Conservation (phyloP, 2,329 filamentous ascomycete genomes). For the Zymoseptoria ardabiliae region DNA sequence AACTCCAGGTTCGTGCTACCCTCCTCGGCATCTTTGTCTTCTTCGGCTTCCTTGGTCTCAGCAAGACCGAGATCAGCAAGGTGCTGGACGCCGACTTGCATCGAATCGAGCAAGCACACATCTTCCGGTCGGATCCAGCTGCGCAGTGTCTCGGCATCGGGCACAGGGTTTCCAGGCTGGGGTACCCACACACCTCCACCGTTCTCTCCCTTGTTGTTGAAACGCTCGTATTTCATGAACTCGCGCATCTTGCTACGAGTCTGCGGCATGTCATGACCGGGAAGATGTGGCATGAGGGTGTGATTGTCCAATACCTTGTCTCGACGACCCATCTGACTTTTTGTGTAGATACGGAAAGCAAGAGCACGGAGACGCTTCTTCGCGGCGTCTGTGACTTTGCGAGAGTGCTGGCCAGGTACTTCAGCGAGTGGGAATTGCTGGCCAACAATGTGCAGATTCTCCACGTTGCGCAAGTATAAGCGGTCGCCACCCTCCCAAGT, state of each 20-base stretch:
- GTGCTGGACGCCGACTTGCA: conserved; percentile 91
- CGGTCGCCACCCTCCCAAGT: conserved; percentile 70
- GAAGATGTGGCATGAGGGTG: conserved; percentile 62
- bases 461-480: conserved; percentile 82
- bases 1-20: conserved; percentile 73
- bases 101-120: conserved; percentile 86
- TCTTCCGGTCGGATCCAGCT: conserved; percentile 92
- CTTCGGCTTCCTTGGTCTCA: conserved; percentile 52
- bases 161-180: conserved; percentile 62
- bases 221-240: conserved; percentile 85
- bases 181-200: conserved; percentile 71
- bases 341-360: conserved; percentile 78
- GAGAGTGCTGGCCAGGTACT: conserved; percentile 84
- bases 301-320: conserved; percentile 68
- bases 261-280: conserved; percentile 87
- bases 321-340: conserved; percentile 62
- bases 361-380: conserved; percentile 98
- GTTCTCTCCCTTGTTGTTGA: conserved; percentile 58
- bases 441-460: conserved; percentile 83
- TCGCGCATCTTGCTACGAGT: conserved; percentile 96
- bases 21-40: conserved; percentile 54
- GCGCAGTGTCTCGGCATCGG: conserved; percentile 73
- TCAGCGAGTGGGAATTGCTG: conserved; percentile 90
- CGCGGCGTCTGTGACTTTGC: conserved; percentile 92
- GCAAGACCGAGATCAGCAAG: conserved; percentile 87